These are phyloP conservation scores for Suhomyces atakaporum DNA, from an alignment of 1,139 yeast genomes.

Conservation along the genomic window DNA sequence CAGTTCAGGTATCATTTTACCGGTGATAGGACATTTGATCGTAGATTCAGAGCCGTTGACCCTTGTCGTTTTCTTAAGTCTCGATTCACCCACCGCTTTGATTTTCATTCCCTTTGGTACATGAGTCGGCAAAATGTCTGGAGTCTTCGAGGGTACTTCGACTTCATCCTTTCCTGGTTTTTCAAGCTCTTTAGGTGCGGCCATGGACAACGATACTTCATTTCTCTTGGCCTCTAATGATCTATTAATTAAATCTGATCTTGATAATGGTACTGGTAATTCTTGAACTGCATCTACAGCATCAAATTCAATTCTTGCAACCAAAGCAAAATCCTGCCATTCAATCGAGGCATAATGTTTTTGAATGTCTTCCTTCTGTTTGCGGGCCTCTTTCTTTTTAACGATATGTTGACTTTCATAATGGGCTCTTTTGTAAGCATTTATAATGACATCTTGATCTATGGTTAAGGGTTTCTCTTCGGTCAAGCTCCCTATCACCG, in stretches of 20 bases:
- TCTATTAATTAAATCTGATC: conserved; percentile 62
- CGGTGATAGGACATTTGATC: conserved; percentile 74
- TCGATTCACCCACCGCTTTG: conserved; percentile 67
- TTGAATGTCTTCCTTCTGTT: conserved; percentile 34
- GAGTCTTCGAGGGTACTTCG: conserved; percentile 9
- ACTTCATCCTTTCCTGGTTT: conserved; percentile 1
- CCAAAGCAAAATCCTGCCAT: conserved; percentile 82
- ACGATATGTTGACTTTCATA: conserved; percentile 42
- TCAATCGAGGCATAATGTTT: conserved; percentile 73
- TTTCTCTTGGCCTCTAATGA: conserved; percentile 47
- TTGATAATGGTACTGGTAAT: conserved; percentile 60
- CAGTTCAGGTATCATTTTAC: conserved; percentile 66
- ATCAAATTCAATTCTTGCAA: conserved; percentile 68
- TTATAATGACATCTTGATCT: conserved; percentile 37
- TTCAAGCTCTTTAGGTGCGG: conserved; percentile 2
- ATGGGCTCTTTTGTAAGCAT: conserved; percentile 61
- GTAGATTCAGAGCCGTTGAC: conserved; percentile 28
- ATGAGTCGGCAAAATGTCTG: conserved; percentile 3
- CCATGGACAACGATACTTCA: conserved; percentile 19
- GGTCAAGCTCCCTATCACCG: conserved; percentile 28
- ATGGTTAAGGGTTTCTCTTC: conserved; percentile 4
- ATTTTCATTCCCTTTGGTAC: conserved; percentile 63
- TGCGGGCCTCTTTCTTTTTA: conserved; percentile 30
- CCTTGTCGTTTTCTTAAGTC: conserved; percentile 39
- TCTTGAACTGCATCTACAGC: conserved; percentile 65